Base-by-base conservation (phyloP, 2,329 filamentous ascomycete genomes). In the Albifimbria verrucaria region DNA sequence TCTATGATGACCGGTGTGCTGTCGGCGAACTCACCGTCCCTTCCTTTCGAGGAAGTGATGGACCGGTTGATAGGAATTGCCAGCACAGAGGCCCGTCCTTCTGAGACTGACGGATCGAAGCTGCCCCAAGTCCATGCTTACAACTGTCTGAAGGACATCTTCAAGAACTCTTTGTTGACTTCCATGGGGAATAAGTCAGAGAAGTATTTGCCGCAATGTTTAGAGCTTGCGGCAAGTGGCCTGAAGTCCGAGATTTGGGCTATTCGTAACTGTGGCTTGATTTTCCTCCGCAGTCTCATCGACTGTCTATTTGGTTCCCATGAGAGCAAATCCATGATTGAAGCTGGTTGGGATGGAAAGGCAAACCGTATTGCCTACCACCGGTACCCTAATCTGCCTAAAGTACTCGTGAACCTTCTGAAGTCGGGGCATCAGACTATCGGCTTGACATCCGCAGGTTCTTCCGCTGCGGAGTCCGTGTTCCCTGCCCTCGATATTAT, bases 91-190 rank as follows among this genome's bases (percentile, higher is more conserved):
- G 81, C 81, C 3, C 72, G 67, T 10, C 75, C 80, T 42, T 76
- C 78, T 0, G 78, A 83, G 54, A 83, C 80, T 1, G 83, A 87
- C 53, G 83, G 80, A 25, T 81, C 80, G 2, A 87, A 88, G 41
- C 73, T 97, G 4, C 88, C 92, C 1, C 93, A 99, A 69, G 94
- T 99, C 0, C 94, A 99, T 68, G 92, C 94, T 0, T 81, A 96
- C 65, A 99, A 99, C 67, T 96, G 90, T 55, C 75, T 99, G 53
- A 94, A 94, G 65, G 92, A 96, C 58, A 87, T 96, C 2, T 94
- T 97, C 70, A 93, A 90, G 53, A 92, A 87, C 59, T 90, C 91
- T 0, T 83, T 85, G 48, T 77, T 97, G 18, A 79, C 90, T 0
- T 83, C 85, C 28, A 78, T 96, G 20, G 82, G 89, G 24, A 83